Evolutionary conservation across 805 yeast species (phyloP), one percentile per base, ranked within the genome.

Genomic region (Candida krabiensis): DNA sequence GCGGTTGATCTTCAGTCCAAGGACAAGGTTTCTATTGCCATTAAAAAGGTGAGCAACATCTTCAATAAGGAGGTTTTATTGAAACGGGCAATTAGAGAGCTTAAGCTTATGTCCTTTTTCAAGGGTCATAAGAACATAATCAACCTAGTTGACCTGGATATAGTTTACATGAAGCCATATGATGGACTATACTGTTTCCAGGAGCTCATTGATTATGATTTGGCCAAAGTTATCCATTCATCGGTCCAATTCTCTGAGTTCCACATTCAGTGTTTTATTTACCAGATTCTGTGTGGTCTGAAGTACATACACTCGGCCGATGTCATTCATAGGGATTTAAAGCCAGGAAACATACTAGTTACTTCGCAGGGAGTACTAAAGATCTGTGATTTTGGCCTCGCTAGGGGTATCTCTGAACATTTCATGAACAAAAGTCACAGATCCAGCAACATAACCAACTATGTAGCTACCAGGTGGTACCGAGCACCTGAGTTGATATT

Each of bases 391-490:
- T 90, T 90, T 68, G 98, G 98, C 0, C 67, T 90, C 24, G 96
- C 97, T 1, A 69, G 97, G 55, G 95, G 95, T 1, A 69, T 87
- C 9, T 53, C 59, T 9, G 55, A 51, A 14, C 47, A 50, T 26
- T 60, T 38, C 46, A 60, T 53, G 59, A 56, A 52, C 30, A 39
- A 39, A 24, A 62, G 54, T 52, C 65, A 47, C 43, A 63, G 59
- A 34, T 60, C 67, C 12, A 64, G 58, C 21, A 69, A 75, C 12
- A 85, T 86, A 19, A 86, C 95, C 9, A 82, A 79, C 50, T 90
- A 90, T 56, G 96, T 90, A 17, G 96, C 96, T 0, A 90, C 97
- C 0, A 66, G 97, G 41, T 90, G 96, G 96, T 90, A 90, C 55
- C 70, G 98, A 30, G 96, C 97, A 0, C 98, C 98, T 0, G 98